Conservation (phyloP, 78 protist genomes). For the Guillardia theta region DNA sequence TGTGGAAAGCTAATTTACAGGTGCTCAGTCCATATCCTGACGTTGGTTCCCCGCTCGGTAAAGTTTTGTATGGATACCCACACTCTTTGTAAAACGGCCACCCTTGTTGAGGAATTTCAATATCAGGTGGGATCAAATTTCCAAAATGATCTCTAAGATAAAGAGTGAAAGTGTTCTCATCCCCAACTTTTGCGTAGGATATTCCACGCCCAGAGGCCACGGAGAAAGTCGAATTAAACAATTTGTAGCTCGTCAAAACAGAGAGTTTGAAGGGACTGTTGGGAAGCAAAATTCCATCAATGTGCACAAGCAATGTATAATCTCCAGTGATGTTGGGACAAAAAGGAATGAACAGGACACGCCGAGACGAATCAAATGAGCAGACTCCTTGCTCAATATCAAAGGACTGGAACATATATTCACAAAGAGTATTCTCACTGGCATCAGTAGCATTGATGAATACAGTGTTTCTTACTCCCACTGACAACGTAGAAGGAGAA, state of each 20-base stretch:
- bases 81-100: neutral
- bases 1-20: neutral
- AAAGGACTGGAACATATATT: neutral
- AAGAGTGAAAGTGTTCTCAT: neutral
- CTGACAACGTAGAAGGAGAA: neutral
- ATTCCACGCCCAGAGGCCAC: neutral
- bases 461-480: neutral
- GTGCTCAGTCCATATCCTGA: neutral
- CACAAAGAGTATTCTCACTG: neutral
- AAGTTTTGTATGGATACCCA: neutral
- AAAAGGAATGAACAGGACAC: neutral
- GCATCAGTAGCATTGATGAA: neutral
- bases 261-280: neutral
- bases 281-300: neutral
- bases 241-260: neutral
- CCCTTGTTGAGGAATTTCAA: neutral
- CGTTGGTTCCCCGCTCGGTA: neutral
- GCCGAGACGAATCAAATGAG: neutral
- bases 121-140: neutral
- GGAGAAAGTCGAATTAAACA: neutral
- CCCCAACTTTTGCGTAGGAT: neutral
- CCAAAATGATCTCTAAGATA: neutral
- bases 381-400: neutral
- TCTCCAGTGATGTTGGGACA: neutral
- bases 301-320: neutral